Percentiles rank a stretch among this genome's conserved stretches.
Conservation (phyloP, 2,329 filamentous ascomycete genomes). For the Leptosphaerulina australis region DNA sequence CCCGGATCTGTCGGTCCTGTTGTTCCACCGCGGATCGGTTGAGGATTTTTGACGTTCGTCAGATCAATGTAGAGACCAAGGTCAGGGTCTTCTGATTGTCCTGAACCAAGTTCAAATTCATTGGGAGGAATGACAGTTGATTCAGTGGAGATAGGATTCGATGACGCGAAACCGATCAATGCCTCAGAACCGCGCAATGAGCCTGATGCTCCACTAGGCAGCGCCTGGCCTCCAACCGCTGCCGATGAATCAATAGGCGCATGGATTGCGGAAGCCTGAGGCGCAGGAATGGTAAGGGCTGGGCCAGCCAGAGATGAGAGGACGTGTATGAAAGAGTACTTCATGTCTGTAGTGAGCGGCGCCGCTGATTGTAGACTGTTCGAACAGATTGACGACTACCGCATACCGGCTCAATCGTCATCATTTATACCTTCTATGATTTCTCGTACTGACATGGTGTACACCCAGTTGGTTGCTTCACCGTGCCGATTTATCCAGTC, state of each 20-base stretch:
- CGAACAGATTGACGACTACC: neutral
- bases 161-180: constrained; percentile 44
- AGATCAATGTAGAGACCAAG: constrained; percentile 51
- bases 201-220: constrained; percentile 45
- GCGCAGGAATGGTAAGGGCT: constrained; percentile 15
- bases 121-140: constrained; percentile 42
- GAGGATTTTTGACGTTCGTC: constrained; percentile 48
- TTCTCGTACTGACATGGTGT: neutral
- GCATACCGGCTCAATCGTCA: neutral
- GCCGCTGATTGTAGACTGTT: neutral
- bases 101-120: constrained; percentile 47
- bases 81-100: constrained; percentile 46
- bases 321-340: constrained; percentile 4
- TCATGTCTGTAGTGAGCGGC: constrained; percentile 5
- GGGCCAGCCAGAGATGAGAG: constrained; percentile 10
- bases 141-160: constrained; percentile 38
- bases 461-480: neutral
- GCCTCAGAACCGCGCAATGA: constrained; percentile 41
- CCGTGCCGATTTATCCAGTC: constrained; percentile 5
- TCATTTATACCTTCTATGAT: constrained; percentile 12
- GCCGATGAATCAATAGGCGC: constrained; percentile 17
- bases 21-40: constrained; percentile 48
- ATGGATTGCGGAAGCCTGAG: constrained; percentile 9
- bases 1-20: constrained; percentile 50
- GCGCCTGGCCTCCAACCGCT: constrained; percentile 12